phyloP scores from a whole-genome alignment of 1,139 yeast genomes.

The Taphrina flavorubra region DNA sequence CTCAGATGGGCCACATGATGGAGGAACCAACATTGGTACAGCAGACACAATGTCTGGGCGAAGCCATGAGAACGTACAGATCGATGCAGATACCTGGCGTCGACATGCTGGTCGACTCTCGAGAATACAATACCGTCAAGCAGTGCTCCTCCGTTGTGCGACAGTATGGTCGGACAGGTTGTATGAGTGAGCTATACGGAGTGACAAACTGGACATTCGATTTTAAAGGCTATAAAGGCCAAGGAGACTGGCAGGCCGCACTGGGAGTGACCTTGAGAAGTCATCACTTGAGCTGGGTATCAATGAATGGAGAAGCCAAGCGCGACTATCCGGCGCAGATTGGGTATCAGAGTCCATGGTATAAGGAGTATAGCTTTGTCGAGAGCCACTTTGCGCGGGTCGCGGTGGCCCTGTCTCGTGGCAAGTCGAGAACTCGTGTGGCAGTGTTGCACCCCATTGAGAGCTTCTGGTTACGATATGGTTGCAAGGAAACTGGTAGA shows the following conservation, averaged over 20 bases:
- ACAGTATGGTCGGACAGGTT: constrained; percentile 34
- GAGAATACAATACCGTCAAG: constrained; percentile 38
- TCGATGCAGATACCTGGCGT: constrained; percentile 39
- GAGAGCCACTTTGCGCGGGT: constrained; percentile 33
- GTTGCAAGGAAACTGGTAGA: constrained; percentile 14
- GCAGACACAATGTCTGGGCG: constrained; percentile 36
- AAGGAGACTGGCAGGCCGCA: constrained; percentile 39
- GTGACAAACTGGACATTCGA: constrained; percentile 36
- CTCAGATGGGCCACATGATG: constrained; percentile 41
- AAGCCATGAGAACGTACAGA: constrained; percentile 34
- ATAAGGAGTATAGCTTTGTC: constrained; percentile 22
- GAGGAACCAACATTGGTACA: constrained; percentile 36
- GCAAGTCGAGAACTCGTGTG: constrained; percentile 22
- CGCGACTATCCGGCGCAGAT: constrained; percentile 39
- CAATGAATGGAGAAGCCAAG: constrained; percentile 38
- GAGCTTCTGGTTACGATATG: constrained; percentile 29
- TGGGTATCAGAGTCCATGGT: constrained; percentile 39
- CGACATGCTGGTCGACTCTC: constrained; percentile 35
- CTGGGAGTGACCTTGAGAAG: constrained; percentile 32
- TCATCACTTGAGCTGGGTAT: constrained; percentile 39
- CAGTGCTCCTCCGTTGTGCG: constrained; percentile 35
- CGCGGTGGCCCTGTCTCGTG: constrained; percentile 31
- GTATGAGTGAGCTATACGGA: constrained; percentile 34
- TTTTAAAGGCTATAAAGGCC: constrained; percentile 34
- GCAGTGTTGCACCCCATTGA: constrained; percentile 38